Percentiles rank a stretch among this genome's conserved stretches.
These are phyloP conservation scores for Monilinia laxa DNA, from an alignment of 2,329 filamentous ascomycete genomes.

Conservation along the genomic window DNA sequence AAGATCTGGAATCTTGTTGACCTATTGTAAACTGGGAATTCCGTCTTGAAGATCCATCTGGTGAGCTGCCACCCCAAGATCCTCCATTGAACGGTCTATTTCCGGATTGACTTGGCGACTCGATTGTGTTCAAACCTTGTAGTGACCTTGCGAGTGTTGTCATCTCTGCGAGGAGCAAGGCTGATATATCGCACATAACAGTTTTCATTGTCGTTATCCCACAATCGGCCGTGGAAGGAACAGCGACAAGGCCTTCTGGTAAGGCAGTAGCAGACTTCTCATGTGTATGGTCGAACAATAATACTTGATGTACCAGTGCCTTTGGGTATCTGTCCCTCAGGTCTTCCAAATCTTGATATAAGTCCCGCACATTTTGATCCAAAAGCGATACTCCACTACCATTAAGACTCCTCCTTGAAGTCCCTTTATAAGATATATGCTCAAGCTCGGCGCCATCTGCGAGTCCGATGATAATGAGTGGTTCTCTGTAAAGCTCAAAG, in stretches of 20 bases:
- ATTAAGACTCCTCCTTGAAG: constrained; percentile 54
- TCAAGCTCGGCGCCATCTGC: constrained; percentile 75
- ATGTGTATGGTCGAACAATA: constrained; percentile 73
- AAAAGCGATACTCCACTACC: constrained; percentile 48
- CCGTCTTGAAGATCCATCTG: constrained; percentile 47
- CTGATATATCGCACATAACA: constrained; percentile 76
- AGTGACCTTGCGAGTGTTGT: constrained; percentile 70
- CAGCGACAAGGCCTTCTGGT: constrained; percentile 66
- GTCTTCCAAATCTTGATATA: constrained; percentile 68
- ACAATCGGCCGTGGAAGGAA: constrained; percentile 67
- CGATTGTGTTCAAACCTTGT: constrained; percentile 71
- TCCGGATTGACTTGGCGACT: constrained; percentile 64
- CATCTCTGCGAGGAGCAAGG: constrained; percentile 72
- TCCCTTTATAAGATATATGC: constrained; percentile 54
- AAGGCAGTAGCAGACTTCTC: constrained; percentile 52
- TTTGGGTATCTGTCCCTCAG: constrained; percentile 72
- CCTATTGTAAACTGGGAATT: constrained; percentile 56
- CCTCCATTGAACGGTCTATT: constrained; percentile 46
- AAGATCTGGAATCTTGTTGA: constrained; percentile 49
- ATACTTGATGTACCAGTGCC: constrained; percentile 72
- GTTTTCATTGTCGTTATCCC: constrained; percentile 79
- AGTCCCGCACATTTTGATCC: constrained; percentile 57
- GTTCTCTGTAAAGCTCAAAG: constrained; percentile 87
- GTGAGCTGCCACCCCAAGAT: constrained; percentile 46
- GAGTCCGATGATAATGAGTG: constrained; percentile 78